These are phyloP conservation scores for Boletus fagicola DNA, from an alignment of 768 basidiomycete species.

Conservation along the genomic window DNA sequence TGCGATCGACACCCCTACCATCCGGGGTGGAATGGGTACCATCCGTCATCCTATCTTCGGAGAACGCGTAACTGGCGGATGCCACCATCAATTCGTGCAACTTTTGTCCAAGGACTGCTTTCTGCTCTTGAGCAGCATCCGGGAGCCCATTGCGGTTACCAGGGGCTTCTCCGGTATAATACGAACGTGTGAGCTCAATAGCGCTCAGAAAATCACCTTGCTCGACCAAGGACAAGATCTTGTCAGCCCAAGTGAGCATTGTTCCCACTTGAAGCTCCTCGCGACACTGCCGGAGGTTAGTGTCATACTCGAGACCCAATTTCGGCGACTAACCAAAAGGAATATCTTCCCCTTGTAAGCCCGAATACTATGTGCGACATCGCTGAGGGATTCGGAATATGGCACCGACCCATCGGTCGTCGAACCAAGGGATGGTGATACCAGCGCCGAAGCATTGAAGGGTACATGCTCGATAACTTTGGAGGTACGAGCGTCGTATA, in stretches of 20 bases:
- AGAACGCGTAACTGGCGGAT: conserved; percentile 87
- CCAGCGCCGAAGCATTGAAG: conserved; percentile 56
- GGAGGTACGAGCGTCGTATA: conserved; percentile 62
- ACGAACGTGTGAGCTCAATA: conserved; percentile 80
- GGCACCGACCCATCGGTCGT: conserved; percentile 47
- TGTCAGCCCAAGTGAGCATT: conserved; percentile 92
- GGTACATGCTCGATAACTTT: conserved; percentile 60
- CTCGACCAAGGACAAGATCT: conserved; percentile 78
- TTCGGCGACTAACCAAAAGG: conserved; percentile 59
- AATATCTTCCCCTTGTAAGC: conserved; percentile 92
- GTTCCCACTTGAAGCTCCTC: conserved; percentile 76
- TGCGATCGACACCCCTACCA: conserved; percentile 90
- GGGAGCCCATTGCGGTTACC: conserved; percentile 90
- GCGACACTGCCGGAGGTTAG: conserved; percentile 47
- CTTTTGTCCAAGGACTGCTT: conserved; percentile 66
- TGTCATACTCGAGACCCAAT: background rate
- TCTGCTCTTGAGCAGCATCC: conserved; percentile 53
- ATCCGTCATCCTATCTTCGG: conserved; percentile 92
- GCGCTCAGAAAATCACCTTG: conserved; percentile 87
- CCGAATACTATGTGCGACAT: conserved; percentile 69
- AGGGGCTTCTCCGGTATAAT: conserved; percentile 75
- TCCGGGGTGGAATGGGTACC: conserved; percentile 78
- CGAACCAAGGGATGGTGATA: conserved; percentile 50
- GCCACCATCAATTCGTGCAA: conserved; percentile 83
- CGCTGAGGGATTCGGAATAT: conserved; percentile 48